phyloP scores from a whole-genome alignment of 2,329 filamentous ascomycete genomes.

The Cadophora sp. region DNA sequence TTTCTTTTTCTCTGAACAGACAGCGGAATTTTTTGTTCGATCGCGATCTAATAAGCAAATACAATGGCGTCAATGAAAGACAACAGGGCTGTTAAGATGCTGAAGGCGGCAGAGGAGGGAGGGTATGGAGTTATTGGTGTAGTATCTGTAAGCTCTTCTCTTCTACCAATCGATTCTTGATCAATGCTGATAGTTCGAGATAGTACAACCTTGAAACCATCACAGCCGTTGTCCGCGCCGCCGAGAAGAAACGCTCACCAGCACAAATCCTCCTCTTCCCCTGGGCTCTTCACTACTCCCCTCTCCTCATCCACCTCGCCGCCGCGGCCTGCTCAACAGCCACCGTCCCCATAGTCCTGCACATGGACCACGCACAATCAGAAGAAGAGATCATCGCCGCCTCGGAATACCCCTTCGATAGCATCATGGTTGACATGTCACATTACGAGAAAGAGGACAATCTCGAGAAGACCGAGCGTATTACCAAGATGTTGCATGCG shows the following conservation, averaged over 20 bases:
- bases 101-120: slow-evolving; percentile 55
- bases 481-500: slow-evolving; percentile 68
- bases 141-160: slow-evolving; percentile 49
- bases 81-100: slow-evolving; percentile 48
- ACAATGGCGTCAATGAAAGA: slow-evolving; percentile 36
- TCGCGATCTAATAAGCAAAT: not conserved
- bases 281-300: slow-evolving; percentile 70
- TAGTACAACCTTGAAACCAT: slow-evolving; percentile 76
- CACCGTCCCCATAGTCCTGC: slow-evolving; percentile 64
- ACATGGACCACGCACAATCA: slow-evolving; percentile 72
- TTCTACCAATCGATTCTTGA: not conserved
- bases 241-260: slow-evolving; percentile 69
- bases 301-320: slow-evolving; percentile 59
- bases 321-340: slow-evolving; percentile 61
- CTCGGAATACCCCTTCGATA: slow-evolving; percentile 67
- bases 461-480: slow-evolving; percentile 65
- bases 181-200: not conserved
- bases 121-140: slow-evolving; percentile 61
- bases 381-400: slow-evolving; percentile 63
- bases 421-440: slow-evolving; percentile 80
- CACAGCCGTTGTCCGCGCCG: slow-evolving; percentile 69
- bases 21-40: not conserved
- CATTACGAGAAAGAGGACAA: slow-evolving; percentile 77
- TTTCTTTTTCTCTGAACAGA: not conserved
- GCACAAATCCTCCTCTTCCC: slow-evolving; percentile 76